Conservation (phyloP, 2,329 filamentous ascomycete species). For the Venturia effusa region DNA sequence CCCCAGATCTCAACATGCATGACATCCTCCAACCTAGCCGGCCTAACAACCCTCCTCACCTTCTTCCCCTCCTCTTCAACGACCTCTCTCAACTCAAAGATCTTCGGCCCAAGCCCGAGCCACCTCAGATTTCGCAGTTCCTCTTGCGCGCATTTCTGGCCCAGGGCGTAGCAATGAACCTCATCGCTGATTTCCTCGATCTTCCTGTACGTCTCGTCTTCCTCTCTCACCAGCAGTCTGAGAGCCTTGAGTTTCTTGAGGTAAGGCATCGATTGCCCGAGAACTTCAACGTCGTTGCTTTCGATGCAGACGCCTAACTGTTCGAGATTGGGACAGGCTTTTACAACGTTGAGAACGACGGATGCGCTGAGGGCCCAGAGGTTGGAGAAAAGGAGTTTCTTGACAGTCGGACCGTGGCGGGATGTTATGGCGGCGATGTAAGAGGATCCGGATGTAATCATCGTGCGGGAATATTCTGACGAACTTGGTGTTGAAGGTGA, state of each 20-base stretch:
- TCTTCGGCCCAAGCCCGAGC: conserved; percentile 28
- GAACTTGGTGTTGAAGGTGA: conserved; percentile 22
- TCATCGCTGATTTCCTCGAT: conserved; percentile 20
- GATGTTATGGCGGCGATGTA: conserved; percentile 42
- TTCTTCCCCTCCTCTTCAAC: conserved; percentile 17
- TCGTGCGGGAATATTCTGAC: conserved; percentile 18
- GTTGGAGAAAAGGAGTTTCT: conserved; percentile 46
- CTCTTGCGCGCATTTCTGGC: conserved; percentile 23
- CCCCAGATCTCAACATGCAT: conserved; percentile 34
- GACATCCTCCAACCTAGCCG: conserved; percentile 25
- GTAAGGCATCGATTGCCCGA: conserved; percentile 26
- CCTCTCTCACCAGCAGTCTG: conserved; percentile 26
- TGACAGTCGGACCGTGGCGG: conserved; percentile 40
- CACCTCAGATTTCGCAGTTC: conserved; percentile 26
- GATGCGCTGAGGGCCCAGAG: conserved; percentile 41
- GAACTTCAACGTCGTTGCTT: conserved; percentile 38
- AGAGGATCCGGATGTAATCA: conserved; percentile 28
- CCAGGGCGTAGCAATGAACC: conserved; percentile 22
- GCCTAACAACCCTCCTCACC: conserved; percentile 20
- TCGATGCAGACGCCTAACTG: conserved; percentile 45
- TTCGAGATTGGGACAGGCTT: conserved; percentile 45
- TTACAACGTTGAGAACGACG: conserved; percentile 40
- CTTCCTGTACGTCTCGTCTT: conserved; percentile 11
- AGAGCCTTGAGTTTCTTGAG: conserved; percentile 30
- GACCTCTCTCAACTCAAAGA: conserved; percentile 27